Conservation (phyloP, 192 early-diverging fungal species). For the Lobosporangium transversale region DNA sequence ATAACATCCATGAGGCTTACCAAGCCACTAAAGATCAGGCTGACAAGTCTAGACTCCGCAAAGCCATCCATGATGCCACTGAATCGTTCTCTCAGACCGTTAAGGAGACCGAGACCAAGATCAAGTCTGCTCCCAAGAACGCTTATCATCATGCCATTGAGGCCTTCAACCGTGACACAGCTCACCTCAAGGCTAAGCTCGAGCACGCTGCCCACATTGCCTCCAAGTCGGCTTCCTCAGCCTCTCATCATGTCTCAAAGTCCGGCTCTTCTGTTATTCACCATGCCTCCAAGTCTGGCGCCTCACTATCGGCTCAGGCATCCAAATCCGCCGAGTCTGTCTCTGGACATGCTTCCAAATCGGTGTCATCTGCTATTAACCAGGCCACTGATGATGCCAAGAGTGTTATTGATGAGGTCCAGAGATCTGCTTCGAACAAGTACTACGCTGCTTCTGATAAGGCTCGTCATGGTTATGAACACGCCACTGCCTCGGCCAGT, state of each 20-base stretch:
- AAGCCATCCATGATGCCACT: constrained; percentile 33
- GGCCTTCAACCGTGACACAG: constrained; percentile 29
- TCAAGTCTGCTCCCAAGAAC: constrained; percentile 33
- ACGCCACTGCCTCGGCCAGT: constrained; percentile 30
- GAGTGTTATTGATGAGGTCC: constrained; percentile 14
- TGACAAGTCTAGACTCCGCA: constrained; percentile 32
- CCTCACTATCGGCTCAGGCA: constrained; percentile 7
- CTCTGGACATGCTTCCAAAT: constrained; percentile 26
- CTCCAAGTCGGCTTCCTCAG: constrained; percentile 42
- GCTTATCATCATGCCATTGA: constrained; percentile 32
- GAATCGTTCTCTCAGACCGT: constrained; percentile 13
- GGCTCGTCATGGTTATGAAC: constrained; percentile 23
- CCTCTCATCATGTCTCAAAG: constrained; percentile 19
- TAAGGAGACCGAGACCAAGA: constrained; percentile 37
- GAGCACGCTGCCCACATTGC: constrained; percentile 26
- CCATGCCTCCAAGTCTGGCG: constrained; percentile 25
- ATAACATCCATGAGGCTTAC: constrained; percentile 30
- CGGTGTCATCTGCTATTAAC: constrained; percentile 20
- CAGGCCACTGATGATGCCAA: constrained; percentile 36
- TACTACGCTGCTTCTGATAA: constrained; percentile 34
- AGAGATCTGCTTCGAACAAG: constrained; percentile 11
- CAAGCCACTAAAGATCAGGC: constrained; percentile 29
- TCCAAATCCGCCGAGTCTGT: constrained; percentile 20
- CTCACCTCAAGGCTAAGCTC: constrained; percentile 35
- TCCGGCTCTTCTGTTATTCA: neutral